A percentile compares a stretch with the other conserved stretches of the same genome.
These are phyloP conservation scores for Fusarium albosuccineum DNA, from an alignment of 2,329 filamentous ascomycete species.

Conservation along the genomic window DNA sequence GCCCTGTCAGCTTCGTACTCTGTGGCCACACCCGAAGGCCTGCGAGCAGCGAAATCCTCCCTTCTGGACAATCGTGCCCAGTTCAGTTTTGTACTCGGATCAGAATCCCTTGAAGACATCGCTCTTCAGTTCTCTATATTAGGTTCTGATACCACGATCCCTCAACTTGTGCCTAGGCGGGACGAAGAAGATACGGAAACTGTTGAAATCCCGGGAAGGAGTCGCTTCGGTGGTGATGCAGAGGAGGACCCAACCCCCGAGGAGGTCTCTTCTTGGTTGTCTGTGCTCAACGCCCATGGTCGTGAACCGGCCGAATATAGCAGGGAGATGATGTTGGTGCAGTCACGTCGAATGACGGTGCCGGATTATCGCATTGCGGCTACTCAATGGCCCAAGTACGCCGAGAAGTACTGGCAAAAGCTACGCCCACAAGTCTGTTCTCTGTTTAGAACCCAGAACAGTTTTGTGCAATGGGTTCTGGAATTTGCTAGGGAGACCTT, in stretches of 20 bases:
- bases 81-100: constrained; percentile 41
- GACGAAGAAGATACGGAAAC: constrained; percentile 3
- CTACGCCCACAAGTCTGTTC: constrained; percentile 43
- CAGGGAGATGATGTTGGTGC: constrained; percentile 40
- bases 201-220: constrained; percentile 3
- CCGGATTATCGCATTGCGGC: constrained; percentile 48
- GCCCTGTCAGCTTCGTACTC: constrained; percentile 29
- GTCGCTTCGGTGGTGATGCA: constrained; percentile 12
- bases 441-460: constrained; percentile 47
- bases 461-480: constrained; percentile 54
- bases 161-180: constrained; percentile 27
- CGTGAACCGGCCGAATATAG: constrained; percentile 48
- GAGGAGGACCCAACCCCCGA: constrained; percentile 27
- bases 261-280: constrained; percentile 40
- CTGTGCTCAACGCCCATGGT: constrained; percentile 39
- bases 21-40: constrained; percentile 34
- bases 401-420: constrained; percentile 46
- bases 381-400: constrained; percentile 45
- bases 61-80: constrained; percentile 41
- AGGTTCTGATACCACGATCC: constrained; percentile 27
- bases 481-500: constrained; percentile 50
- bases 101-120: constrained; percentile 43
- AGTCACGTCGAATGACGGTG: constrained; percentile 38
- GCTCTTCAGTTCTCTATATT: constrained; percentile 38
- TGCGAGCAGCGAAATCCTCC: constrained; percentile 36